A percentile compares a stretch with the other conserved stretches of the same genome.
Conservation (phyloP, 805 yeast genomes). For the Saturnispora besseyi region DNA sequence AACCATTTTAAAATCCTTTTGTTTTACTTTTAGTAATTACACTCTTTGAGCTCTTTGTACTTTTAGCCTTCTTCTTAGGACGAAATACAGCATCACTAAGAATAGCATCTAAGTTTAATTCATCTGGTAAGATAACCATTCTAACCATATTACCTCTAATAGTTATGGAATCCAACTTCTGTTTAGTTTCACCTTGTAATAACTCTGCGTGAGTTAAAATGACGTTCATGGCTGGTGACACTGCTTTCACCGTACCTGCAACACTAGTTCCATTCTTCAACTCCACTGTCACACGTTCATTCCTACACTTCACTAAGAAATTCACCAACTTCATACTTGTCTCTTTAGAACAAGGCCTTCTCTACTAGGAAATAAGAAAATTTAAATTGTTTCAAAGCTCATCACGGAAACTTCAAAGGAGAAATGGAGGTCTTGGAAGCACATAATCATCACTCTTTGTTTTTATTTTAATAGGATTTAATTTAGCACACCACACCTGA, state of each 20-base stretch:
- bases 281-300: constrained; percentile 85
- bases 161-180: constrained; percentile 59
- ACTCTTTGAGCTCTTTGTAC: constrained; percentile 14
- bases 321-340: constrained; percentile 52
- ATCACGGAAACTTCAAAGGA: neutral
- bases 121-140: constrained; percentile 76
- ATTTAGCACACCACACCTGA: too few relatives aligned
- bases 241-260: constrained; percentile 75
- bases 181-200: constrained; percentile 38
- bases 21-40: constrained; percentile 15
- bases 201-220: constrained; percentile 72
- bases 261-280: constrained; percentile 84
- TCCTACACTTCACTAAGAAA: constrained; percentile 75
- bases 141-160: constrained; percentile 86
- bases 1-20: constrained; percentile 8
- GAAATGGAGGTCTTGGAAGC: neutral
- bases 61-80: constrained; percentile 28
- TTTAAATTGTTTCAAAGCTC: neutral
- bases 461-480: too few relatives aligned
- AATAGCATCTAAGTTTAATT: constrained; percentile 60
- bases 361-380: too few relatives aligned
- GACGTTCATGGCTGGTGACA: constrained; percentile 87
- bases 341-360: neutral
- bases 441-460: too few relatives aligned
- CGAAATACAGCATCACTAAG: constrained; percentile 42